phyloP scores from a whole-genome alignment of 208 protist species.

The Naegleria lovaniensis region DNA sequence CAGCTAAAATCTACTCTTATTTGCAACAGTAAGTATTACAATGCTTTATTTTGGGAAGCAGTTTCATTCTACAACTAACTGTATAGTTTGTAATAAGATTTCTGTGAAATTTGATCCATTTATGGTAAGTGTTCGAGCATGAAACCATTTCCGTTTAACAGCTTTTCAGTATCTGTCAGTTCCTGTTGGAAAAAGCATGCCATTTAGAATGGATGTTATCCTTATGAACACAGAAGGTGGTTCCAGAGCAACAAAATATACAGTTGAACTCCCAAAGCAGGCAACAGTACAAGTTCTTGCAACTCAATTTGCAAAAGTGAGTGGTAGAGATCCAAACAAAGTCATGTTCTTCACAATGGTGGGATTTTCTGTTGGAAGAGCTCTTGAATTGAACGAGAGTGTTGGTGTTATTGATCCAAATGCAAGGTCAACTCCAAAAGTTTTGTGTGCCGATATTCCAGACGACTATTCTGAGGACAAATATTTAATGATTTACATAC shows the following conservation, averaged over 20 bases:
- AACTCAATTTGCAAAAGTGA: not conserved
- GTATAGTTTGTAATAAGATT: slow-evolving; percentile 30
- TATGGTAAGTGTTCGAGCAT: slow-evolving; percentile 39
- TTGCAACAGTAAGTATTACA: not conserved
- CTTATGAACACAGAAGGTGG: not conserved
- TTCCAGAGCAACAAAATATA: not conserved
- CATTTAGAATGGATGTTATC: not conserved
- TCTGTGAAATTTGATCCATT: slow-evolving; percentile 71
- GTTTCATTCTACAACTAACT: not conserved
- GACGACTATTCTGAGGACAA: not conserved
- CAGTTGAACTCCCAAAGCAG: not conserved
- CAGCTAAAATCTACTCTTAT: slow-evolving; percentile 44
- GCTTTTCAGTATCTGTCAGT: slow-evolving; percentile 50
- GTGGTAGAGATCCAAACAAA: not conserved
- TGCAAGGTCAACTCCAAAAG: not conserved
- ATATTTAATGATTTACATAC: not conserved
- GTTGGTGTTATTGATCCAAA: not conserved
- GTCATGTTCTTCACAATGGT: not conserved
- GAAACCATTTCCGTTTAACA: too few relatives aligned
- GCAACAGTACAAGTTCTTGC: not conserved
- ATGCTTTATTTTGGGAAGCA: not conserved
- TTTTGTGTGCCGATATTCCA: not conserved
- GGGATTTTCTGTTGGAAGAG: not conserved
- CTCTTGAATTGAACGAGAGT: not conserved
- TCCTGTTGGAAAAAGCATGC: slow-evolving; percentile 40